Evolutionary conservation across 2,329 filamentous ascomycete genomes (phyloP).

Genomic region (Neopestalotiopsis sp.): DNA sequence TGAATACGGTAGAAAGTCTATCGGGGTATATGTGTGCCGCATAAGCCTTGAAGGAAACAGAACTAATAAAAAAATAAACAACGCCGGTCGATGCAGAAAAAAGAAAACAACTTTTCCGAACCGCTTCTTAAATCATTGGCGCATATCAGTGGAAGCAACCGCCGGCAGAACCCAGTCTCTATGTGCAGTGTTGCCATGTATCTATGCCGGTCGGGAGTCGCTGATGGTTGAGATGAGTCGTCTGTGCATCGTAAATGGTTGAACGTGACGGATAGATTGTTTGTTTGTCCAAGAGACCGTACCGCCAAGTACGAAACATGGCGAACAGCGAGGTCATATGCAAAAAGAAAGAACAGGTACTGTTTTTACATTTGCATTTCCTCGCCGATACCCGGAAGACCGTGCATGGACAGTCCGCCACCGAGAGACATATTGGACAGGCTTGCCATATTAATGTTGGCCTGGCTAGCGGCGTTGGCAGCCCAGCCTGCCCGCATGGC

Average conservation of each 20-base stretch:
- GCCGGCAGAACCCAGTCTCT: conserved; percentile 24
- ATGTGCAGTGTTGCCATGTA: conserved; percentile 22
- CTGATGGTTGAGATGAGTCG: conserved; percentile 5
- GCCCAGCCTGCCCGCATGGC: conserved; percentile 42
- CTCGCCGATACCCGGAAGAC: conserved; percentile 61
- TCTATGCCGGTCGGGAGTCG: conserved; percentile 19
- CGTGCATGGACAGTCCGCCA: conserved; percentile 34
- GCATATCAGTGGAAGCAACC: conserved; percentile 8
- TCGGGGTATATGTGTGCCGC: conserved; percentile 21
- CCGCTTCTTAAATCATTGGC: conserved; percentile 5
- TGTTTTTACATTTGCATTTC: conserved; percentile 48
- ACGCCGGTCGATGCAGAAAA: conserved; percentile 24
- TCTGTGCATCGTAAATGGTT: background rate
- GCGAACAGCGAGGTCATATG: background rate
- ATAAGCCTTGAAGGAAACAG: background rate
- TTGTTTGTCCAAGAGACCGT: conserved; percentile 6
- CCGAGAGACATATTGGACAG: conserved; percentile 9
- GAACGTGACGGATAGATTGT: background rate
- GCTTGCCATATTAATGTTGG: conserved; percentile 36
- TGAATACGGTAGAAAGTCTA: conserved; percentile 20
- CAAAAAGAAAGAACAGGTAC: background rate
- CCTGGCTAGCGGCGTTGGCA: conserved; percentile 25
- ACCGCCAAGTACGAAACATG: background rate
- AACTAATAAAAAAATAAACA: conserved; percentile 11
- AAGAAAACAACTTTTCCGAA: conserved; percentile 19